These are phyloP conservation scores for Chlorella sp. DNA, from an alignment of 139 green algal genomes.

Conservation along the genomic window DNA sequence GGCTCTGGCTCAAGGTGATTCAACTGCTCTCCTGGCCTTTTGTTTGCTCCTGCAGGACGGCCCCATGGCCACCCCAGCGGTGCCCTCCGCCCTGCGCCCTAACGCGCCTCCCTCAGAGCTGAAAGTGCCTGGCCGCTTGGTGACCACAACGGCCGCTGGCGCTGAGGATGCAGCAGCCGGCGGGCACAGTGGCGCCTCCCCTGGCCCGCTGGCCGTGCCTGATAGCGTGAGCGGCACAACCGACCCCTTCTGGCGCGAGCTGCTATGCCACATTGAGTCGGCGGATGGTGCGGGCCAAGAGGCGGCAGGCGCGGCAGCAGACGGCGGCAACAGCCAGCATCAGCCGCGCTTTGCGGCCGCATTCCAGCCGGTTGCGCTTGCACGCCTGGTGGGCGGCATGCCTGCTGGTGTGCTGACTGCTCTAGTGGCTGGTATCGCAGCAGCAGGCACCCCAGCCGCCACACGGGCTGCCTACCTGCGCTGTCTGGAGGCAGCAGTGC, in stretches of 20 bases:
- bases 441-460: neutral
- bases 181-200: neutral
- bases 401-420: conserved; percentile 32
- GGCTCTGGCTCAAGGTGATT: too few relatives aligned
- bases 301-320: neutral
- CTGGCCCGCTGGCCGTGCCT: conserved; percentile 11
- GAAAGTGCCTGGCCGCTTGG: conserved; percentile 2
- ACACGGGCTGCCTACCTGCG: neutral
- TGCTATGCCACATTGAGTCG: conserved; percentile 40
- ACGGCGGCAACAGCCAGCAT: neutral
- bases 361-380: conserved; percentile 17
- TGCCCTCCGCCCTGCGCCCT: conserved; percentile 16
- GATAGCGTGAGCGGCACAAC: conserved; percentile 22
- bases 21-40: too few relatives aligned
- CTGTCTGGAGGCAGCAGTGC: neutral
- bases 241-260: conserved; percentile 42
- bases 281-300: neutral
- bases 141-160: conserved; percentile 33
- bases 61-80: conserved; percentile 4
- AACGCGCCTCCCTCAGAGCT: conserved; percentile 14
- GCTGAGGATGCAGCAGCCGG: neutral
- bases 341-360: conserved; percentile 19
- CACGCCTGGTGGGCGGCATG: conserved; percentile 1
- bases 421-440: conserved; percentile 8
- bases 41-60: too few relatives aligned